phyloP scores from a whole-genome alignment of 768 basidiomycete species.

The Trametes cubensis region DNA sequence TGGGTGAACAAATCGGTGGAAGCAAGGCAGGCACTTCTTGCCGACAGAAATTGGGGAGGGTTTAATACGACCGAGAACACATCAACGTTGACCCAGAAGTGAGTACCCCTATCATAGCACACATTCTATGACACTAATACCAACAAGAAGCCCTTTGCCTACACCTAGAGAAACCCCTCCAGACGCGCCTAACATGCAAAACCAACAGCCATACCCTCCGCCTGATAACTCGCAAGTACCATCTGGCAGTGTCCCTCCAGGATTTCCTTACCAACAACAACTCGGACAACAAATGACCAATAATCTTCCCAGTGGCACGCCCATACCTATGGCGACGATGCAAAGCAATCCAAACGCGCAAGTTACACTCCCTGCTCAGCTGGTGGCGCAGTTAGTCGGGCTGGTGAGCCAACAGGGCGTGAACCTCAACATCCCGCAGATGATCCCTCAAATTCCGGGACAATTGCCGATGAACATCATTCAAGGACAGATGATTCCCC shows the following conservation, averaged over 20 bases:
- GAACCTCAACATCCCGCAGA: not conserved
- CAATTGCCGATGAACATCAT: slow-evolving; percentile 10
- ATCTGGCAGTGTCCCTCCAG: not conserved
- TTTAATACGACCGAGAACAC: slow-evolving; percentile 12
- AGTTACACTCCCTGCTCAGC: slow-evolving; percentile 5
- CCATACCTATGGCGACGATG: slow-evolving; percentile 1
- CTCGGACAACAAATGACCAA: not conserved
- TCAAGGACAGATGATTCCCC: not conserved
- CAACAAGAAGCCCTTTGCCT: slow-evolving; percentile 58
- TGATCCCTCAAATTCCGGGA: not conserved
- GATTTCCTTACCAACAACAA: not conserved
- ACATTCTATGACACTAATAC: not conserved
- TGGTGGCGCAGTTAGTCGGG: slow-evolving; percentile 11
- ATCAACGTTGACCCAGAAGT: slow-evolving; percentile 41
- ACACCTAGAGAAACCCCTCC: slow-evolving; percentile 61
- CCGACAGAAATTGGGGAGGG: slow-evolving; percentile 40
- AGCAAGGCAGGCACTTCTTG: slow-evolving; percentile 47
- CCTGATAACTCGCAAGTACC: slow-evolving; percentile 1
- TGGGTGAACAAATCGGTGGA: slow-evolving; percentile 56
- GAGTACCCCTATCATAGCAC: slow-evolving; percentile 37
- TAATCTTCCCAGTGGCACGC: not conserved
- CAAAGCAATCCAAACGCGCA: slow-evolving; percentile 5
- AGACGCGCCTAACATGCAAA: slow-evolving; percentile 6
- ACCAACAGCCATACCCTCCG: not conserved
- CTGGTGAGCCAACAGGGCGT: slow-evolving; percentile 11